A percentile compares a stretch with the other conserved stretches of the same genome.
These are phyloP conservation scores for Tetraselmis chui DNA, from an alignment of 139 green algal genomes.

Conservation along the genomic window DNA sequence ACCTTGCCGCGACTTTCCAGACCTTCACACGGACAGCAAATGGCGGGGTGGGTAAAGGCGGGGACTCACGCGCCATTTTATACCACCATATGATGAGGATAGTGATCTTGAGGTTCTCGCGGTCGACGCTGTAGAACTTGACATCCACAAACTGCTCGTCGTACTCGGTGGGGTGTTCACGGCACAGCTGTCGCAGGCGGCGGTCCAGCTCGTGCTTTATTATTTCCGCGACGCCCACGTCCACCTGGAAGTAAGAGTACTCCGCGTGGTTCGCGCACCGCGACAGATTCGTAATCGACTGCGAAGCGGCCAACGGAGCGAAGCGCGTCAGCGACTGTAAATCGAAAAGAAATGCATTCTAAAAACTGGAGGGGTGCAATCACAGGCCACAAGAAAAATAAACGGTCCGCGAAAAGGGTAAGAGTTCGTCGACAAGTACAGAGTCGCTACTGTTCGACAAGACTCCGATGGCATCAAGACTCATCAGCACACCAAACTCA, in stretches of 20 bases:
- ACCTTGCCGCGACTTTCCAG: too few relatives aligned
- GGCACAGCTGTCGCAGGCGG: not conserved
- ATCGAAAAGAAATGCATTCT: too few relatives aligned
- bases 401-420: too few relatives aligned
- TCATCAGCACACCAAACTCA: too few relatives aligned
- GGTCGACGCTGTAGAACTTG: not conserved
- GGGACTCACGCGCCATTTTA: not conserved
- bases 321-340: not conserved
- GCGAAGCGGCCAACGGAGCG: not conserved
- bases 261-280: not conserved
- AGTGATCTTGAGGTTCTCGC: not conserved
- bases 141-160: not conserved
- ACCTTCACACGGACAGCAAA: too few relatives aligned
- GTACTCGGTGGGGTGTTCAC: not conserved
- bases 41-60: too few relatives aligned
- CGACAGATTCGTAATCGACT: not conserved
- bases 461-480: too few relatives aligned
- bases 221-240: not conserved
- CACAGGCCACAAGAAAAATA: too few relatives aligned
- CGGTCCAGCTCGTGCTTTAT: not conserved
- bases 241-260: not conserved
- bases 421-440: too few relatives aligned
- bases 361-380: too few relatives aligned
- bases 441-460: too few relatives aligned
- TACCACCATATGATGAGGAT: not conserved